phyloP scores from a whole-genome alignment of 257 asterid species.

The Craterostigma plantagineum region DNA sequence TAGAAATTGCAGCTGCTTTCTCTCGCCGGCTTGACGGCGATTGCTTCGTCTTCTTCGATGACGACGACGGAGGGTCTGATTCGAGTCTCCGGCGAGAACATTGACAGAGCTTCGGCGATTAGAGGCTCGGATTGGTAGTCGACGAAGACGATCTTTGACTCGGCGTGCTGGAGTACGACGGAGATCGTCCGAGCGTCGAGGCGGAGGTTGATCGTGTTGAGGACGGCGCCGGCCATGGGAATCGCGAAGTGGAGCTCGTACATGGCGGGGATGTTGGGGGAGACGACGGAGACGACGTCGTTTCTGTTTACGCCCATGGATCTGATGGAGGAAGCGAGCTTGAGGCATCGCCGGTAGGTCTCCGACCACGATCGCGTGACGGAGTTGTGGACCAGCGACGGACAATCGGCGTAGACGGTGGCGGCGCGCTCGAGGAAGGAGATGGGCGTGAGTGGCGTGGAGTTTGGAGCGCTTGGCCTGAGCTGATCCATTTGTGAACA shows the following conservation, averaged over 20 bases:
- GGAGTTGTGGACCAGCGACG: conserved; percentile 23
- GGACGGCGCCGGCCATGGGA: conserved; percentile 61
- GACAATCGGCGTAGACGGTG: conserved; percentile 36
- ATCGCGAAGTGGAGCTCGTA: conserved; percentile 73
- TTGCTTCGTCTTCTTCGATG: conserved; percentile 14
- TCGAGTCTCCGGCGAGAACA: conserved; percentile 15
- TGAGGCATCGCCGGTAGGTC: conserved; percentile 30
- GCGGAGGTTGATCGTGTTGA: conserved; percentile 53
- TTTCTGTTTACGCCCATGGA: conserved; percentile 22
- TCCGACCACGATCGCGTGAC: conserved; percentile 46
- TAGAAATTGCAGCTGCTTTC: conserved; percentile 7
- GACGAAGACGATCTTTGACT: conserved; percentile 37
- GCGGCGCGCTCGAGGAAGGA: conserved; percentile 51
- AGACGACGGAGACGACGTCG: conserved; percentile 51
- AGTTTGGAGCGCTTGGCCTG: conserved; percentile 19
- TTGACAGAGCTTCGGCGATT: conserved; percentile 24
- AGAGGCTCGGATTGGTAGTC: conserved; percentile 24
- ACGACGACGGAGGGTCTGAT: conserved; percentile 24
- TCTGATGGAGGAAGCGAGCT: conserved; percentile 28
- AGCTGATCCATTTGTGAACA: conserved; percentile 26
- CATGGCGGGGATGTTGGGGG: conserved; percentile 63
- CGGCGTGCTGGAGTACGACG: conserved; percentile 37
- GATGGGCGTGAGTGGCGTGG: conserved; percentile 35
- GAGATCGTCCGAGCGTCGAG: conserved; percentile 41
- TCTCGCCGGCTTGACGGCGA: not conserved